Evolutionary conservation across 148 eudicot species (phyloP), one percentile per base, ranked within the genome.

Genomic region (Suaeda aralocaspica): DNA sequence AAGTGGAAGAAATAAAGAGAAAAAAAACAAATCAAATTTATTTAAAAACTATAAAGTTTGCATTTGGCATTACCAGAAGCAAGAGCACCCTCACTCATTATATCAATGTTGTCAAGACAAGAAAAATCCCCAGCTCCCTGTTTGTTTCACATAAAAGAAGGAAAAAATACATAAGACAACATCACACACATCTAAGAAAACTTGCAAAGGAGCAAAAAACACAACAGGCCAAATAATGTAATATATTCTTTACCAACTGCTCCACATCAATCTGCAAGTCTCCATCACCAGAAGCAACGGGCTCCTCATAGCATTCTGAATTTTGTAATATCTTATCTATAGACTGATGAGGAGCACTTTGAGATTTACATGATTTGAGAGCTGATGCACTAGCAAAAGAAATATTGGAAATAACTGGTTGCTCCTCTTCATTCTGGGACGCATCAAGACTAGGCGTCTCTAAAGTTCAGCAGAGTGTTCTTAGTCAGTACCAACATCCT

Each of bases 111-210:
- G 58, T 86, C 89, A 69, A 74, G 64, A 72, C 59, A 79, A 78
- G 84, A 77, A 71, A 72, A 72, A 59, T 68, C 74, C 51, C 79
- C 86, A 21, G 74, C 72, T 31, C 75, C 92, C 98, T 88, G 67
- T 59, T 58, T 10, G 29, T 52, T 66, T 15, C 44, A 22, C 44
- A 50, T 26, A 50, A 41, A 22, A 68, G 9, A 21, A n/a, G 18
- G 5, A 39, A 31, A 48, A 30, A 59, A 58, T 74, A 82, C 76
- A 74, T 29, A 16, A 44, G 76, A 55, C 70, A 16, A 25, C 24
- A 51, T 56, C 56, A 67, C 72, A 28, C 70, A 67, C 30, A 51
- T 59, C 28, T 19, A 55, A 29, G 33, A 24, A 36, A 50, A 28
- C 61, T 46, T 18, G 65, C 41, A 41, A 42, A 31, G 41, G 9